phyloP scores from a whole-genome alignment of 192 early-diverging fungal genomes.

The Coemansia sp. region DNA sequence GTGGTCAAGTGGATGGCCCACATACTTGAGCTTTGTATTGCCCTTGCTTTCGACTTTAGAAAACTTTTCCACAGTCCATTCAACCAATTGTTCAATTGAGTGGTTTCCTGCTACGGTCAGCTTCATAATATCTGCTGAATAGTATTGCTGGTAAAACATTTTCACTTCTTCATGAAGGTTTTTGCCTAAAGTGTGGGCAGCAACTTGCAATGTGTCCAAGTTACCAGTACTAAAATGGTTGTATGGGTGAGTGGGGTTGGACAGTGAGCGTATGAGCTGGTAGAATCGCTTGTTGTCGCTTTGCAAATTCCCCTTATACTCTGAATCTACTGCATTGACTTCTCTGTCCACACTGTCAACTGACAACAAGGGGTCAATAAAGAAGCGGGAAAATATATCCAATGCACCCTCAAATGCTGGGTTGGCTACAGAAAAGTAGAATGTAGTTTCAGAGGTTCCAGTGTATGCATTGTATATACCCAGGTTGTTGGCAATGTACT shows the following conservation, averaged over 20 bases:
- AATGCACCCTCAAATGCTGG: constrained; percentile 57
- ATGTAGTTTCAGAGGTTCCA: constrained; percentile 8
- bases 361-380: constrained; percentile 78
- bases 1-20: constrained; percentile 63
- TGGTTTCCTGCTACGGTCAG: constrained; percentile 80
- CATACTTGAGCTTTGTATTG: constrained; percentile 58
- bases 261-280: background rate
- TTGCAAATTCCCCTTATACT: constrained; percentile 84
- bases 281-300: constrained; percentile 43
- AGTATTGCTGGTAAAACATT: constrained; percentile 61
- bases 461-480: constrained; percentile 34
- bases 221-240: constrained; percentile 58
- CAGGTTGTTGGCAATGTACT: constrained; percentile 28
- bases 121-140: too few species aligned
- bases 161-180: constrained; percentile 63
- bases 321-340: constrained; percentile 89
- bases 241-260: constrained; percentile 64
- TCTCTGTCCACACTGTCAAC: constrained; percentile 80
- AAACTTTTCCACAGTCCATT: constrained; percentile 79
- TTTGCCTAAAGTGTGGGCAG: background rate
- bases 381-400: constrained; percentile 77
- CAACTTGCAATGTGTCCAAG: constrained; percentile 70
- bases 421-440: constrained; percentile 12
- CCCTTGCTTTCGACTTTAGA: constrained; percentile 71
- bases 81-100: constrained; percentile 63